These are phyloP conservation scores for Solanum tarijense DNA, from an alignment of 257 asterid species.

Conservation along the genomic window DNA sequence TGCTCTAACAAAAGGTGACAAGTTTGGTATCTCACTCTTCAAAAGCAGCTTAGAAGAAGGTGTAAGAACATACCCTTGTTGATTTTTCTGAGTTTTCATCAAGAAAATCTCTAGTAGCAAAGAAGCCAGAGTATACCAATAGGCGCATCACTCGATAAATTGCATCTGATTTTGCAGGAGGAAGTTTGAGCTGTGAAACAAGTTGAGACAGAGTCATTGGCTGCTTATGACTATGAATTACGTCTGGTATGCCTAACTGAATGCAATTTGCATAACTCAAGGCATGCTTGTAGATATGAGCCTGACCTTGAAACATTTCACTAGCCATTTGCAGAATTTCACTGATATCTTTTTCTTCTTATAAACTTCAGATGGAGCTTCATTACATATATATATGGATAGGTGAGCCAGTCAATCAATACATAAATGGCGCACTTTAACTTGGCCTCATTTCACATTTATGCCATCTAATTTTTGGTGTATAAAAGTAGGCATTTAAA, in stretches of 20 bases:
- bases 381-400: no score
- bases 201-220: slow-evolving; percentile 8
- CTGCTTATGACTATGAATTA: slow-evolving; percentile 9
- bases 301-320: slow-evolving; percentile 11
- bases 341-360: neutral
- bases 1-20: neutral
- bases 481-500: no score
- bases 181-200: neutral
- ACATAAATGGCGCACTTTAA: no score
- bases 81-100: neutral
- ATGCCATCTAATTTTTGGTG: rapidly evolving
- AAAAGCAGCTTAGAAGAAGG: slow-evolving; percentile 3
- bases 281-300: slow-evolving; percentile 10
- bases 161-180: slow-evolving; percentile 1
- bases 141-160: slow-evolving; percentile 13
- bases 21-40: neutral
- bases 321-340: neutral
- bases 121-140: slow-evolving; percentile 3
- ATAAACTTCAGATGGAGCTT: no score
- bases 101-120: neutral
- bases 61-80: slow-evolving; percentile 14
- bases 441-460: no score
- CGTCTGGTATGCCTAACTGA: slow-evolving; percentile 9
- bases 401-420: no score
- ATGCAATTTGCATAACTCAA: slow-evolving; percentile 8